Conservation (phyloP, 2,329 filamentous ascomycete species). For the Apiospora sp. region DNA sequence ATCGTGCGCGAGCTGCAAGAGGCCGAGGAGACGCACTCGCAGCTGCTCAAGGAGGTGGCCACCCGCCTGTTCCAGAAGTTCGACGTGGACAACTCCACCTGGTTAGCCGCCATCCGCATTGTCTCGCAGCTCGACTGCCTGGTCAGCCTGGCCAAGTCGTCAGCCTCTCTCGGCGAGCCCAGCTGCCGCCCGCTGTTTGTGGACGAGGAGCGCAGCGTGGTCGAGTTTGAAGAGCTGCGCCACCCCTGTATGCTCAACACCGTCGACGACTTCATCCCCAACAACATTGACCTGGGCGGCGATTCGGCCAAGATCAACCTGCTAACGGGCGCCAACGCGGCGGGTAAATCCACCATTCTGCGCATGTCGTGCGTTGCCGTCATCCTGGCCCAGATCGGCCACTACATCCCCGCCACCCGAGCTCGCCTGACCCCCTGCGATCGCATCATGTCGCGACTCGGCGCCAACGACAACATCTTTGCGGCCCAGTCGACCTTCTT, state of each 20-base stretch:
- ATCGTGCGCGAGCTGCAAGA: conserved; percentile 91
- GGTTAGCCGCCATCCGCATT: conserved; percentile 90
- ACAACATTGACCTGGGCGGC: conserved; percentile 88
- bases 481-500: conserved; percentile 98
- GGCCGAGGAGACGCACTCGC: conserved; percentile 90
- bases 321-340: conserved; percentile 94
- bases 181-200: conserved; percentile 91
- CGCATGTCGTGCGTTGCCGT: conserved; percentile 97
- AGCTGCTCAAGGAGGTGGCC: conserved; percentile 88
- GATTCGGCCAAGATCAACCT: conserved; percentile 83
- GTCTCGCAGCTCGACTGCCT: conserved; percentile 94
- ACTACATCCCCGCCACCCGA: conserved; percentile 84
- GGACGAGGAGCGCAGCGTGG: conserved; percentile 80
- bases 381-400: conserved; percentile 97
- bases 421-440: conserved; percentile 90
- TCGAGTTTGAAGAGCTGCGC: conserved; percentile 92
- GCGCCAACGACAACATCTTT: conserved; percentile 99
- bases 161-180: conserved; percentile 81
- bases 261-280: conserved; percentile 94
- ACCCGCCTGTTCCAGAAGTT: conserved; percentile 86
- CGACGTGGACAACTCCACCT: conserved; percentile 83
- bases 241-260: conserved; percentile 94
- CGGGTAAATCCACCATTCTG: conserved; percentile 94
- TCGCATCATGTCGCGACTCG: conserved; percentile 97
- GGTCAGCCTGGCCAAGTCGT: conserved; percentile 90